Evolutionary conservation across 495 filamentous ascomycete species (phyloP).

Genomic region (Hypoxylon rickii): DNA sequence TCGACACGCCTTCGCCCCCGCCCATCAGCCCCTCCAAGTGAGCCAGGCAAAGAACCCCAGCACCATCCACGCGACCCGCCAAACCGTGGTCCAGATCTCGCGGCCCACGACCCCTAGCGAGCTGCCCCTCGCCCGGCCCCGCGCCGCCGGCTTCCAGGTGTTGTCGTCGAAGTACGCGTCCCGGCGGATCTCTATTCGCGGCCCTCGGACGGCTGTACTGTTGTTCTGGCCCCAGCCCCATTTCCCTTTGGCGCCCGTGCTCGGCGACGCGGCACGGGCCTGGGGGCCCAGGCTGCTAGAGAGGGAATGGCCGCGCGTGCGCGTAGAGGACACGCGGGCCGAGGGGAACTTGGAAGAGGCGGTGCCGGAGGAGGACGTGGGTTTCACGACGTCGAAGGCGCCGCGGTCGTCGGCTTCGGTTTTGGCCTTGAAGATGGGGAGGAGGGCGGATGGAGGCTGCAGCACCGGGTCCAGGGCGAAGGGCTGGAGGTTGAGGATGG

Average conservation of each 20-base stretch:
- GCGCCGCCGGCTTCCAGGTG: conserved; percentile 24
- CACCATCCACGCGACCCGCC: conserved; percentile 52
- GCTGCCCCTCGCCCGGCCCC: conserved; percentile 5
- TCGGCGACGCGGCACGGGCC: conserved; percentile 14
- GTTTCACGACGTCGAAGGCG: conserved; percentile 29
- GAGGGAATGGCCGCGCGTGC: conserved; percentile 29
- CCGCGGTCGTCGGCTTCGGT: conserved; percentile 48
- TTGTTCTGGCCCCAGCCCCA: conserved; percentile 42
- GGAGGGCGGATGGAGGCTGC: conserved; percentile 27
- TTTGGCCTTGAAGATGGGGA: conserved; percentile 54
- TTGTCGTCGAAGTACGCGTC: conserved; percentile 45
- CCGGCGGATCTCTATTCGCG: conserved; percentile 49
- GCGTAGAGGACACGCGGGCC: conserved; percentile 24
- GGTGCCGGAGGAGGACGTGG: conserved; percentile 22
- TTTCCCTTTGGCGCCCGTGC: conserved; percentile 33
- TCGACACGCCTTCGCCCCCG: background rate
- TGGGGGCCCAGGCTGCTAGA: conserved; percentile 19
- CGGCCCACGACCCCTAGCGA: conserved; percentile 34
- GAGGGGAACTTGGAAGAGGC: conserved; percentile 36
- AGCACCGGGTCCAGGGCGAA: conserved; percentile 50
- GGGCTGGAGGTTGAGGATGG: conserved; percentile 46
- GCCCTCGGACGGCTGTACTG: conserved; percentile 22
- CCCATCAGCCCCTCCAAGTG: conserved; percentile 44
- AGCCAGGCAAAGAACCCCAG: conserved; percentile 47
- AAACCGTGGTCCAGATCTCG: conserved; percentile 53